phyloP scores from a whole-genome alignment of 2,329 filamentous ascomycete genomes.

The Colletotrichum zoysiae region DNA sequence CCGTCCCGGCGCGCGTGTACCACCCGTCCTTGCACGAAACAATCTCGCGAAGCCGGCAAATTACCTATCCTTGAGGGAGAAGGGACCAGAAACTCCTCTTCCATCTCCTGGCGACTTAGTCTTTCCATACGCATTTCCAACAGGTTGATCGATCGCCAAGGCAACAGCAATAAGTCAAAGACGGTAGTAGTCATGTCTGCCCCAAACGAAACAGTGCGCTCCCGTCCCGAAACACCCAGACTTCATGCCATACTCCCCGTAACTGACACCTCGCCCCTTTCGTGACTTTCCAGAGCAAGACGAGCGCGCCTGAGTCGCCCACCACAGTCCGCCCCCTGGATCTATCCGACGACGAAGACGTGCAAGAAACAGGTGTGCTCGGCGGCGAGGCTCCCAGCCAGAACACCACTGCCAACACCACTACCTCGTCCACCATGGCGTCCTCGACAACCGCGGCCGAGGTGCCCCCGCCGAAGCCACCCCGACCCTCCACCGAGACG shows the following conservation, averaged over 20 bases:
- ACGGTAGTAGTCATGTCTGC: conserved; percentile 56
- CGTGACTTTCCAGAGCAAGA: conserved; percentile 56
- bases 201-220: conserved; percentile 59
- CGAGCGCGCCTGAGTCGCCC: conserved; percentile 70
- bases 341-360: conserved; percentile 75
- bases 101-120: conserved; percentile 5
- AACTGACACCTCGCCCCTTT: conserved; percentile 37
- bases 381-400: conserved; percentile 55
- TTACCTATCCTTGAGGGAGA: conserved; percentile 14
- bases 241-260: conserved; percentile 41
- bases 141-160: conserved; percentile 10
- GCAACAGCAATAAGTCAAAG: neutral
- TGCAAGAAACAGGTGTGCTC: conserved; percentile 69
- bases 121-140: conserved; percentile 2
- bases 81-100: conserved; percentile 19
- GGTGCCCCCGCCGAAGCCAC: conserved; percentile 81
- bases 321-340: conserved; percentile 75
- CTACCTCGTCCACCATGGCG: conserved; percentile 48
- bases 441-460: conserved; percentile 53
- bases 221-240: conserved; percentile 42
- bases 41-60: conserved; percentile 34
- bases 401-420: conserved; percentile 46
- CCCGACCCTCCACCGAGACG: conserved; percentile 82
- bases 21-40: conserved; percentile 35
- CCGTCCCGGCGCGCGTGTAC: conserved; percentile 35